These are phyloP conservation scores for Epicoccum nigrum DNA, from an alignment of 2,329 filamentous ascomycete species.

Conservation along the genomic window DNA sequence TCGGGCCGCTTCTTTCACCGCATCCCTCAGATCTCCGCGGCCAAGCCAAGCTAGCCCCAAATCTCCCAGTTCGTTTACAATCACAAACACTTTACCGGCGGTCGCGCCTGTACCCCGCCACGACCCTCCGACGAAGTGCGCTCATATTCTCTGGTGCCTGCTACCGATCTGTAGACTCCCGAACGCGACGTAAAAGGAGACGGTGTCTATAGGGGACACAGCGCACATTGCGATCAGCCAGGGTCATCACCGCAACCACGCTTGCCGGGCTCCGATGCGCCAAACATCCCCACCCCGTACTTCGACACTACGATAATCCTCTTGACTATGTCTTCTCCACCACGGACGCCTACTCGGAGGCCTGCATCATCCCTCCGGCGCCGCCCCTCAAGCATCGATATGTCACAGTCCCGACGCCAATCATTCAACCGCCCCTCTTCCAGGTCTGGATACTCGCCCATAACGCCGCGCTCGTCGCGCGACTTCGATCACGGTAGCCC, in stretches of 20 bases:
- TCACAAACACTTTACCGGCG: conserved; percentile 7
- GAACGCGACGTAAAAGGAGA: conserved; percentile 15
- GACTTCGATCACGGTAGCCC: conserved; percentile 49
- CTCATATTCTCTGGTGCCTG: background rate
- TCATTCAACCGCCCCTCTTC: conserved; percentile 51
- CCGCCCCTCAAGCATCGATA: conserved; percentile 51
- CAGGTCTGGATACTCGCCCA: conserved; percentile 50
- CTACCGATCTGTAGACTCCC: background rate
- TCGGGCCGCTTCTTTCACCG: conserved; percentile 1
- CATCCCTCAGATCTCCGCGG: conserved; percentile 25
- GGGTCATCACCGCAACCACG: conserved; percentile 10
- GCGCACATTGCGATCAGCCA: conserved; percentile 18
- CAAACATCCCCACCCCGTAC: conserved; percentile 2
- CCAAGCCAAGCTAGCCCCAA: conserved; percentile 24
- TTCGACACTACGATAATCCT: conserved; percentile 12
- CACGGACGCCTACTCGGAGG: conserved; percentile 49
- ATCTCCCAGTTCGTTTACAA: conserved; percentile 22
- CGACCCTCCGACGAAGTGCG: conserved; percentile 11
- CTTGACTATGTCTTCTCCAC: conserved; percentile 49
- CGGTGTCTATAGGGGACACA: conserved; percentile 9
- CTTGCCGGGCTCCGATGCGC: conserved; percentile 18
- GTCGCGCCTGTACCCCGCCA: conserved; percentile 23
- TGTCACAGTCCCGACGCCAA: conserved; percentile 45
- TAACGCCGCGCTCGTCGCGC: conserved; percentile 50
- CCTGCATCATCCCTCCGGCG: conserved; percentile 47